phyloP scores from a whole-genome alignment of 2,329 filamentous ascomycete species.

The Fusarium sp. region DNA sequence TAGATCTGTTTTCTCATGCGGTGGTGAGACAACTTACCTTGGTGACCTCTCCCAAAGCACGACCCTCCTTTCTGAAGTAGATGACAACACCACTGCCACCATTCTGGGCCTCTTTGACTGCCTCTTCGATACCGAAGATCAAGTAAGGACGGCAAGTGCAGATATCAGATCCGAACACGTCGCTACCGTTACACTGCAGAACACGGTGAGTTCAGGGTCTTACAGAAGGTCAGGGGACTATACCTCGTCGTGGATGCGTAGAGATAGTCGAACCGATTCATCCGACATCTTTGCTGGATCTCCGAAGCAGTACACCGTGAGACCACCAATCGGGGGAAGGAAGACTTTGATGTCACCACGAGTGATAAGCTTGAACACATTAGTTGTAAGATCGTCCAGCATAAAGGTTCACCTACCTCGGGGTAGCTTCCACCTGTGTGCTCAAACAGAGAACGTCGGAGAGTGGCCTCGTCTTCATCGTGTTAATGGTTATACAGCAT shows the following conservation, averaged over 20 bases:
- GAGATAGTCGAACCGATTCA: constrained; percentile 80
- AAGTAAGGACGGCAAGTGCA: constrained; percentile 97
- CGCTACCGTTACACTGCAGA: constrained; percentile 86
- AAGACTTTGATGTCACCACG: constrained; percentile 95
- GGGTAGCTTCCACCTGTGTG: constrained; percentile 97
- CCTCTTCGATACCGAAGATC: constrained; percentile 96
- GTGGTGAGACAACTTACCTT: constrained; percentile 72
- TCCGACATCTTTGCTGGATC: constrained; percentile 95
- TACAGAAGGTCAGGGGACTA: constrained; percentile 12
- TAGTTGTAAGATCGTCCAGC: constrained; percentile 27
- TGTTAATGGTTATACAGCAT: constrained; percentile 43
- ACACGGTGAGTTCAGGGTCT: constrained; percentile 21
- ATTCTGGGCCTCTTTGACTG: constrained; percentile 95
- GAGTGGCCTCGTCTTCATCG: constrained; percentile 78
- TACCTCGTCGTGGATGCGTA: constrained; percentile 81
- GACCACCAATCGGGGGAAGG: constrained; percentile 89
- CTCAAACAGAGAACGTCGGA: constrained; percentile 91
- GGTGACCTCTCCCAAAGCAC: constrained; percentile 93
- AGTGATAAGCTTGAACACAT: constrained; percentile 77
- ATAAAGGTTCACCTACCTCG: constrained; percentile 63
- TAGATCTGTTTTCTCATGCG: constrained; percentile 24
- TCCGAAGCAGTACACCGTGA: constrained; percentile 98
- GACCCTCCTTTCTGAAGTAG: constrained; percentile 98
- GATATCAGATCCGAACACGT: constrained; percentile 98
- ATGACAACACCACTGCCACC: constrained; percentile 96